Evolutionary conservation across 2,329 filamentous ascomycete species (phyloP).

Genomic region (Fusarium agapanthi): DNA sequence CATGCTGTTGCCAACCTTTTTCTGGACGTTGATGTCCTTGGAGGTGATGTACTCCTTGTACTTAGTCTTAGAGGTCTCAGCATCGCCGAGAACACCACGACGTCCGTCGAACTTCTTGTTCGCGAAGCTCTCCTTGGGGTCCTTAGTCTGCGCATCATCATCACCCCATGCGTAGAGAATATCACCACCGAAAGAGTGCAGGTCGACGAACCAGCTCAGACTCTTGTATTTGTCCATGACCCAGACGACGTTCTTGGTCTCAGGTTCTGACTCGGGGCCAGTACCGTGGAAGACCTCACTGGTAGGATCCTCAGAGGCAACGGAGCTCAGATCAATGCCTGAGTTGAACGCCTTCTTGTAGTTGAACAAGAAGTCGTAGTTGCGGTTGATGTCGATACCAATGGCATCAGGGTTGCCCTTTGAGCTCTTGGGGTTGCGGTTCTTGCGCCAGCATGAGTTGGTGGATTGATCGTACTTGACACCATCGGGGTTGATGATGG

Average conservation of each 20-base stretch:
- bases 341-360: conserved; percentile 54
- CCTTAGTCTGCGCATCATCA: conserved; percentile 59
- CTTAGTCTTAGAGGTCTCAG: conserved; percentile 38
- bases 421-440: conserved; percentile 57
- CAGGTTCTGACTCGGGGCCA: conserved; percentile 62
- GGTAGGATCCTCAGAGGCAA: conserved; percentile 50
- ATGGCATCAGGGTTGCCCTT: conserved; percentile 45
- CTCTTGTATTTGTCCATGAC: conserved; percentile 58
- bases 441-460: conserved; percentile 64
- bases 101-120: conserved; percentile 61
- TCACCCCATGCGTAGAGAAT: conserved; percentile 67
- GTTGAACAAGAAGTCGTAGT: conserved; percentile 68
- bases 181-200: conserved; percentile 62
- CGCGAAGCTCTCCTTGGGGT: conserved; percentile 59
- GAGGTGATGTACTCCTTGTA: conserved; percentile 58
- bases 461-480: conserved; percentile 60
- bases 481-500: conserved; percentile 64
- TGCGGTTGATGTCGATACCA: conserved; percentile 64
- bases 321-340: conserved; percentile 48
- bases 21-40: conserved; percentile 49
- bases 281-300: conserved; percentile 62
- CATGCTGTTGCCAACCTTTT: conserved; percentile 47
- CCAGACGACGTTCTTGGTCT: conserved; percentile 64
- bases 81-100: conserved; percentile 56
- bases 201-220: conserved; percentile 66